Base-by-base conservation (phyloP, 1,284 basidiomycete genomes). In the Blastosporella zonata region DNA sequence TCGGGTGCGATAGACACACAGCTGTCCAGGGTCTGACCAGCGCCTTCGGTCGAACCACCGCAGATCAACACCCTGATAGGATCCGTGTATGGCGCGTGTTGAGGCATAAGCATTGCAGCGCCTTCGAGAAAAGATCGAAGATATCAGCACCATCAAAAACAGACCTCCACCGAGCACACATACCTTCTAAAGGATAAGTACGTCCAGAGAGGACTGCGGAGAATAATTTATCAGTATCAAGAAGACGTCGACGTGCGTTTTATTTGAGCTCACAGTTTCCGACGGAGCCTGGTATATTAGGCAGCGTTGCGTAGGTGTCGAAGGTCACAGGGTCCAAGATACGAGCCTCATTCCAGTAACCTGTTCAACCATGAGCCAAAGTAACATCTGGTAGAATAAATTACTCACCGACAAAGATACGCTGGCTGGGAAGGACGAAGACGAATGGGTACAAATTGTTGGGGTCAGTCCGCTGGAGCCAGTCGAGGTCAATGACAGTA, bases 271-370 rank as follows among this genome's bases (percentile, higher is more conserved):
- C 52, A 75, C 73, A 83, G 53, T 87, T 81, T 54, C 82, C 86
- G n/a, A 90, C 87, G 0, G 81, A 73, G 0, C 79, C 85, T 1
- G 90, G 88, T 48, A 88, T 78, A 54, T 87, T 82, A 6, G 87
- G 87, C 1, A 91, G 66, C 9, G 72, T 65, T 3, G 65, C 68
- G 46, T 80, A 63, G 0, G 87, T 89, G 20, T 72, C 63, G 55
- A 89, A 86, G 0, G 77, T 85, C 3, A 62, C 67, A 0, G 82
- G 79, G 53, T 90, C 75, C 12, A 89, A 70, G 50, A 88, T 78
- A n/a, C 87, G 78, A 0, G 87, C 87, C 62, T 90, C 84, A 55
- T 90, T 89, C 67, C 82, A 89, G 59, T 89, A 88, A 1, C 76
- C 83, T 85, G 34, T 23, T 6, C 39, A 8, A 50, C 17, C 7